These are phyloP conservation scores for Septoria linicola DNA, from an alignment of 2,329 filamentous ascomycete genomes.

Conservation along the genomic window DNA sequence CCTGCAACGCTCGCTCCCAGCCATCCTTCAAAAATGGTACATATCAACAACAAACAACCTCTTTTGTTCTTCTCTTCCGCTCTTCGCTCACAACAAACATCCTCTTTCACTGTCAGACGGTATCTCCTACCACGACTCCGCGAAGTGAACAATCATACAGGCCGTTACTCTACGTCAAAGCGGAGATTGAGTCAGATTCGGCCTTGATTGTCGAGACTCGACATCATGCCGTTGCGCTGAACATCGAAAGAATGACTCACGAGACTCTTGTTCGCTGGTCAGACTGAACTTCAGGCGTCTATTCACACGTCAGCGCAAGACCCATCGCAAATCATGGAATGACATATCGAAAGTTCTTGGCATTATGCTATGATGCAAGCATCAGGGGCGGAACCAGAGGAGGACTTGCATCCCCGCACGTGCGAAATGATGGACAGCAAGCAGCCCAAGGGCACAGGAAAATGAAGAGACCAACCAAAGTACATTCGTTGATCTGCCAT, in stretches of 20 bases:
- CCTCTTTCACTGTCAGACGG: neutral
- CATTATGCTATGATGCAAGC: neutral
- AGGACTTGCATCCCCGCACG: neutral
- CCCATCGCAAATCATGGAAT: too few relatives aligned
- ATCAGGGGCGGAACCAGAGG: neutral
- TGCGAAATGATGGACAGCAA: neutral
- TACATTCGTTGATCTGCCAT: too few relatives aligned
- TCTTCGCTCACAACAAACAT: constrained; percentile 10
- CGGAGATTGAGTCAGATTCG: neutral
- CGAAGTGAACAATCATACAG: constrained; percentile 1
- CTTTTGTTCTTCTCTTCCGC: constrained; percentile 5
- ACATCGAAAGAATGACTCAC: neutral
- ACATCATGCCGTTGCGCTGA: neutral
- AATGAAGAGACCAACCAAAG: too few relatives aligned
- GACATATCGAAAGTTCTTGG: neutral
- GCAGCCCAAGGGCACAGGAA: neutral
- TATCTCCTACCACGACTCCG: neutral
- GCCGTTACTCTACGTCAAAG: neutral
- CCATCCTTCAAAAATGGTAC: neutral
- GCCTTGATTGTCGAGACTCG: neutral
- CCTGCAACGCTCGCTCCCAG: constrained; percentile 10
- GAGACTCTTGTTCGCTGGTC: neutral
- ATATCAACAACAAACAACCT: constrained; percentile 11
- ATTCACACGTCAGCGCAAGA: neutral
- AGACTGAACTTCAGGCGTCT: neutral